These are phyloP conservation scores for Isoetes taiwanensis DNA, from an alignment of 75 land plant genomes.

Conservation along the genomic window DNA sequence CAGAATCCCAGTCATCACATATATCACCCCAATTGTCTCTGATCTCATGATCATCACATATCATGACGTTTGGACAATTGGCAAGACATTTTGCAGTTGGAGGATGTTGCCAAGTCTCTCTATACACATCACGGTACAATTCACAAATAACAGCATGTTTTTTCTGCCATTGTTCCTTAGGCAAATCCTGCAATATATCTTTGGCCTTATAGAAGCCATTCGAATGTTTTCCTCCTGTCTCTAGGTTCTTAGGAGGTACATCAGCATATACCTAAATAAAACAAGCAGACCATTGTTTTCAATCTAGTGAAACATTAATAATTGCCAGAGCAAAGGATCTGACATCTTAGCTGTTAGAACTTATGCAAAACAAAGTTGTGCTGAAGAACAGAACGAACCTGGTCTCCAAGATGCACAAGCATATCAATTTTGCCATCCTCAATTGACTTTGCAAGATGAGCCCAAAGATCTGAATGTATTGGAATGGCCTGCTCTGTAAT, in stretches of 20 bases:
- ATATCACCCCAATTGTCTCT: slow-evolving; percentile 40
- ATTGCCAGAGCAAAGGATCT: too few species aligned
- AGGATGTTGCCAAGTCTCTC: slow-evolving; percentile 35
- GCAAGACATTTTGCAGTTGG: slow-evolving; percentile 38
- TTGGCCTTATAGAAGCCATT: slow-evolving; percentile 24
- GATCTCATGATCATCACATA: slow-evolving; percentile 38
- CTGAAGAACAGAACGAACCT: slow-evolving; percentile 17
- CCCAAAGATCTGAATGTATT: slow-evolving; percentile 26
- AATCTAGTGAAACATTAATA: not conserved
- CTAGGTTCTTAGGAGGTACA: slow-evolving; percentile 26
- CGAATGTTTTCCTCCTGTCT: slow-evolving; percentile 24
- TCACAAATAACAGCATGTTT: slow-evolving; percentile 26
- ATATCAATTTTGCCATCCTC: slow-evolving; percentile 21
- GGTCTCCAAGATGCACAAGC: slow-evolving; percentile 36
- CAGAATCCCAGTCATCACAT: slow-evolving; percentile 15
- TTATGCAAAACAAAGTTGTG: not conserved
- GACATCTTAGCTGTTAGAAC: not conserved
- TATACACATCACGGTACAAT: slow-evolving; percentile 33
- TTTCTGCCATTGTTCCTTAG: slow-evolving; percentile 13
- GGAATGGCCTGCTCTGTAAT: slow-evolving; percentile 30
- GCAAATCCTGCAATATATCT: slow-evolving; percentile 8
- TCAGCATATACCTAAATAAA: slow-evolving; percentile 32
- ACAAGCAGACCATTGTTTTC: not conserved
- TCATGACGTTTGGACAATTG: slow-evolving; percentile 36
- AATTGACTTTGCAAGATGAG: slow-evolving; percentile 25